Evolutionary conservation across 345 rosid species (phyloP), one percentile per base, ranked within the genome.

Genomic region (Pugionium dolabratum): DNA sequence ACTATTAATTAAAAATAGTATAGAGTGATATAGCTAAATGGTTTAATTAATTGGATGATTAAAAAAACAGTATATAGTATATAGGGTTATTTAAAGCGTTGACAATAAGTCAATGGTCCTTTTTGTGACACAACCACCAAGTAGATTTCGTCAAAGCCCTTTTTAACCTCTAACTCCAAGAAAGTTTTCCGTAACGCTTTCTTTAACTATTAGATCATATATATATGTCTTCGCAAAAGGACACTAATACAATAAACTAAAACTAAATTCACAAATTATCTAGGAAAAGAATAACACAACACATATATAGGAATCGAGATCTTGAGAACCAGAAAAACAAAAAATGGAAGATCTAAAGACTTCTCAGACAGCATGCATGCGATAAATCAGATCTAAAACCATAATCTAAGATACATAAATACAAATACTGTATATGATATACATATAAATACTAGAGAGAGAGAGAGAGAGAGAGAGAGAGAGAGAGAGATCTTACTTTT

Each of bases 141-240:
- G 73, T 47, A 67, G 69, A 74, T 74, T 74, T 74, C 64, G 78
- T 74, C 78, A 74, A 67, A 74, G 54, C 59, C 59, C 58, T 73
- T 46, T 73, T 32, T 33, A 73, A 34, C 55, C 67, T 32, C 6
- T 43, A 67, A 74, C 52, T 68, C 59, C 73, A 37, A 74, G 57
- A 73, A 40, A 66, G 29, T 45, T 65, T 66, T 59, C 25, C 1
- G 67, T 73, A 73, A 67, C 77, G 59, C 69, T 67, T 60, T 66
- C 29, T 39, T 49, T 52, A 52, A 30, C 48, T 53, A 40, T 52
- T 43, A 71, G 45, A 71, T 56, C 59, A 64, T 6, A 34, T 7
- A 18, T 6, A 33, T 44, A 66, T 58, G 71, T 72, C 76, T 66
- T 66, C 66, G 42, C 71, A 50, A 50, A 29, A 66, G 10, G 71